Base-by-base conservation (phyloP, 208 protist species). In the Leishmania major region DNA sequence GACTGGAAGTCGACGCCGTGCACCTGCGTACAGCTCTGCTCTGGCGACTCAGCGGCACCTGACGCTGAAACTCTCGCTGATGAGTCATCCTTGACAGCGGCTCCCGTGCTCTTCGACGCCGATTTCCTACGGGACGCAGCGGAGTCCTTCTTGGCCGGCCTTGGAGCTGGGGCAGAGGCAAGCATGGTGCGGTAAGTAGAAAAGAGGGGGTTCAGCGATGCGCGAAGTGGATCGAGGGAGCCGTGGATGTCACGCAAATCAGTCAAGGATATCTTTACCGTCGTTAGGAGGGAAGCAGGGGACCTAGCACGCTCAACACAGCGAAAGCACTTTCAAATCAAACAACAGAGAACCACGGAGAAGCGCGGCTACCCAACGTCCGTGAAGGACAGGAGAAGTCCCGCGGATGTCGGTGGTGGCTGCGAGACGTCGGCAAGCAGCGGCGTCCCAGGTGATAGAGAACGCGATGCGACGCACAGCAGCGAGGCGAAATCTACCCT, bases 1-100 rank as follows among this genome's bases (percentile, higher is more conserved):
- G 78, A 66, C 53, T 87, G 77, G 66, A 92, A 96, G 75, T 98
- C 93, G 1, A 96, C 75, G 28, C 84, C 78, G 6, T 62, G 35
- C 19, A 78, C 53, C 28, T 35, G 40, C 5, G 11, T 17, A 10
- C 22, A 43, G 22, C 53, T 37, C 55, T 40, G 35, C 55, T 40
- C 1, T 15, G 25, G 47, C 35, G 31, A 62, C 51, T 31, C 37
- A 64, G n/a, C 22, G 31, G n/a, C 73, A n/a, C 73, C 51, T 64
- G 45, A 31, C 28, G 8, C 70, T 47, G 28, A 22, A 19, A 15
- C 47, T n/a, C 25, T 31, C 22, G 45, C 70, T 47, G 70, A 72
- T 49, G 40, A 11, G 28, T 31, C 45, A 51, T 55, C 45, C 45
- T 8, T 74, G 43, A 45, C 3, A 35, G 45, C 31, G n/a, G 40